Evolutionary conservation across 108 stramenopile genomes (phyloP), one percentile per base, ranked within the genome.

Genomic region (Nitzschia putrida): DNA sequence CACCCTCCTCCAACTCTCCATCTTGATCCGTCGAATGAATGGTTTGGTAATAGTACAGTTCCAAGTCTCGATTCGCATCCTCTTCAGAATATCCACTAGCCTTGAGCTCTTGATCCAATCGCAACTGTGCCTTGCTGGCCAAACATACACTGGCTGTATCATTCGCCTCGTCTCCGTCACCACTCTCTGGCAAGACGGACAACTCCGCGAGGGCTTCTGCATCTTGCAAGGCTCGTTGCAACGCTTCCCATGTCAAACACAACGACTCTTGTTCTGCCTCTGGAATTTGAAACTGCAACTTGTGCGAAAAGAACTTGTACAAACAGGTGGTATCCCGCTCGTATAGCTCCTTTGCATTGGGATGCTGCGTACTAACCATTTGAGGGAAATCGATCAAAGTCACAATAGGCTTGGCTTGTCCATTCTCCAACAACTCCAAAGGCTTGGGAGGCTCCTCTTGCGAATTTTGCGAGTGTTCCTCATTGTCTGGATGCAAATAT

Each of bases 341-440:
- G 71, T 96, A 99, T 47, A 97, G 73, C 69, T 97, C 95, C 58
- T 78, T 66, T 16, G 99, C 99, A 85, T 99, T 99, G 13, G 92
- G 92, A 77, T 99, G 99, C 29, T 81, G 72, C 3, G 92, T 96
- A n/a, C 88, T 89, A 38, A 98, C 90, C 98, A 99, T 99, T 83
- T 99, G 99, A 10, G 99, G 99, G 73, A 99, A 99, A 81, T 99
- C 99, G 77, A 99, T 99, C 69, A 99, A 81, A 0, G 96, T 98
- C 0, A 98, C 95, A 68, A 90, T 79, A 0, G 92, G 91, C 61
- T 85, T 90, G 10, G 91, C 84, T 40, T 91, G 87, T 14, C 94
- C 94, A 76, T 83, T 88, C 23, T 88, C 87, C 52, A 95, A 64
- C 16, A 72, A 53, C 39, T 83, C 80, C 21, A 44, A 26, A 20